Conservation (phyloP, 495 filamentous ascomycete species). For the Penicillium robsamsonii region DNA sequence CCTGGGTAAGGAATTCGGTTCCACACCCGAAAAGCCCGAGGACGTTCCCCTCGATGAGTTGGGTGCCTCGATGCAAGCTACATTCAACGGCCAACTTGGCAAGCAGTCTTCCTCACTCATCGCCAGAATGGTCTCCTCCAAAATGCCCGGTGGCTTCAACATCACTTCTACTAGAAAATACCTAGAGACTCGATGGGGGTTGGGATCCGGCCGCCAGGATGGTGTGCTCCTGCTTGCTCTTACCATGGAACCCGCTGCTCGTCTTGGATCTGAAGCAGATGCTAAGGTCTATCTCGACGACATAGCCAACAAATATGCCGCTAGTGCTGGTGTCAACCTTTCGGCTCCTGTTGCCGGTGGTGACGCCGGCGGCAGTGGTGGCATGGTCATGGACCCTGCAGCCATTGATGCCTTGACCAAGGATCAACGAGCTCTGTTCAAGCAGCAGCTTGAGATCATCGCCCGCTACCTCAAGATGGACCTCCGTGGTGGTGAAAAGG, state of each 20-base stretch:
- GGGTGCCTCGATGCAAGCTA: constrained; percentile 92
- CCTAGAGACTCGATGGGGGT: constrained; percentile 88
- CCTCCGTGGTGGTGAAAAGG: constrained; percentile 91
- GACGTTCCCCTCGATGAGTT: constrained; percentile 95
- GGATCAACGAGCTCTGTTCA: constrained; percentile 91
- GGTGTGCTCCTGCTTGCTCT: constrained; percentile 84
- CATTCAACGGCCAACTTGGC: constrained; percentile 95
- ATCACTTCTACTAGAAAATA: constrained; percentile 94
- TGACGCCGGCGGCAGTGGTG: constrained; percentile 65
- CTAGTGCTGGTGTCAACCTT: constrained; percentile 78
- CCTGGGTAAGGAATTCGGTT: constrained; percentile 96
- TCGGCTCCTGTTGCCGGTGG: constrained; percentile 73
- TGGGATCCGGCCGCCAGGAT: constrained; percentile 85
- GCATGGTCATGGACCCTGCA: constrained; percentile 99
- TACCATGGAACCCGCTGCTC: constrained; percentile 86
- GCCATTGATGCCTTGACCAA: constrained; percentile 96
- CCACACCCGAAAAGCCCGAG: constrained; percentile 97
- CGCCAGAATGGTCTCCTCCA: constrained; percentile 91
- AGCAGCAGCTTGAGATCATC: constrained; percentile 92
- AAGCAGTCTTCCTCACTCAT: constrained; percentile 95
- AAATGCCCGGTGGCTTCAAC: constrained; percentile 99
- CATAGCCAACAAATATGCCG: constrained; percentile 84
- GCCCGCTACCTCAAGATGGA: constrained; percentile 97
- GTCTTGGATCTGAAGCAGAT: constrained; percentile 83
- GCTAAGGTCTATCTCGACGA: constrained; percentile 90